Evolutionary conservation across 2,329 filamentous ascomycete genomes (phyloP).

Genomic region (Penicillium sp.): DNA sequence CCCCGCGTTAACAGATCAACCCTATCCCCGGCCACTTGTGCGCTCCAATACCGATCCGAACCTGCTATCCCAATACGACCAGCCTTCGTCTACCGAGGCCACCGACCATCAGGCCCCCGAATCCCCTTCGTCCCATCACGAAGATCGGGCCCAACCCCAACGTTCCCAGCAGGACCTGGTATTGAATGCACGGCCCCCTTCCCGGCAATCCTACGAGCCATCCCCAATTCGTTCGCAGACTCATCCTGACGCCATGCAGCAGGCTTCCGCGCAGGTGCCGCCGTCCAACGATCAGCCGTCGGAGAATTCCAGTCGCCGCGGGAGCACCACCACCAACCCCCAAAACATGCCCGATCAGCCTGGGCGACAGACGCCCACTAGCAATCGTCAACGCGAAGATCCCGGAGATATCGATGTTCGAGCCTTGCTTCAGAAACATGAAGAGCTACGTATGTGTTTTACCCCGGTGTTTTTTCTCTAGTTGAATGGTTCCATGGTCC

Average conservation of each 20-base stretch:
- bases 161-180: slow-evolving; percentile 24
- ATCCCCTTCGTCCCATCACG: slow-evolving; percentile 2
- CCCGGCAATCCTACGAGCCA: slow-evolving; percentile 25
- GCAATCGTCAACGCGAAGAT: slow-evolving; percentile 43
- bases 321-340: slow-evolving; percentile 24
- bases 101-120: slow-evolving; percentile 11
- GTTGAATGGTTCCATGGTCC: neutral
- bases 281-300: slow-evolving; percentile 17
- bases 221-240: slow-evolving; percentile 19
- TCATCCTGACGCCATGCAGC: slow-evolving; percentile 31
- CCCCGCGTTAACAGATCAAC: slow-evolving; percentile 12
- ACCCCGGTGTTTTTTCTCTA: neutral
- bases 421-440: slow-evolving; percentile 48
- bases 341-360: slow-evolving; percentile 39
- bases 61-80: slow-evolving; percentile 24
- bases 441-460: slow-evolving; percentile 49
- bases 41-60: slow-evolving; percentile 34
- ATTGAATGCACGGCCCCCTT: slow-evolving; percentile 27
- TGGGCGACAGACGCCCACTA: slow-evolving; percentile 52
- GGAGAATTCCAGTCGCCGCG: slow-evolving; percentile 26
- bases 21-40: slow-evolving; percentile 12
- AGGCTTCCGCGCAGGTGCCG: slow-evolving; percentile 20
- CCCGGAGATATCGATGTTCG: slow-evolving; percentile 49
- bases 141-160: slow-evolving; percentile 18
- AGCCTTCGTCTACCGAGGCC: slow-evolving; percentile 28